These are phyloP conservation scores for Lichenothelia convexa DNA, from an alignment of 495 filamentous ascomycete genomes.

Conservation along the genomic window DNA sequence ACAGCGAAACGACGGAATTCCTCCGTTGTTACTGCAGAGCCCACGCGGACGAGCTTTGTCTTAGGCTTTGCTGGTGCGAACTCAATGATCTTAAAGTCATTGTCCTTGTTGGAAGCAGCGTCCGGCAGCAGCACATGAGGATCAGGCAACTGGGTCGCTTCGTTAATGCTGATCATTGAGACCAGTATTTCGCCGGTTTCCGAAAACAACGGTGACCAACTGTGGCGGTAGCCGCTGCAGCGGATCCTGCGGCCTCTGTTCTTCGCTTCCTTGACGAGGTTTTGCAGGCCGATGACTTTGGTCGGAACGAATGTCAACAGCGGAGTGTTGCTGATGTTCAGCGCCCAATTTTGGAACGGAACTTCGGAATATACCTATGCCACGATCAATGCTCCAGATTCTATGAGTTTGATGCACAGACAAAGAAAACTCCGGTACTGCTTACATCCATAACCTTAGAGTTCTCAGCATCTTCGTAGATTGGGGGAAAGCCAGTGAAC, in stretches of 20 bases:
- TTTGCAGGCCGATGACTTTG: slow-evolving; percentile 27
- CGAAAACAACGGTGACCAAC: slow-evolving; percentile 27
- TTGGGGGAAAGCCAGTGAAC: slow-evolving; percentile 8
- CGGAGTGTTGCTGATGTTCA: slow-evolving; percentile 27
- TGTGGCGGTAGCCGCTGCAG: slow-evolving; percentile 30
- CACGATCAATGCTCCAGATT: not conserved
- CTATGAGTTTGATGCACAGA: not conserved
- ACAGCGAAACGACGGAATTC: slow-evolving; percentile 31
- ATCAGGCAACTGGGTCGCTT: slow-evolving; percentile 24
- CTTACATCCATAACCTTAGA: slow-evolving; percentile 12
- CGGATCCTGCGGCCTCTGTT: slow-evolving; percentile 24
- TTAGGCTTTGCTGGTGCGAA: no score
- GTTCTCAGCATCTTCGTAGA: slow-evolving; percentile 9
- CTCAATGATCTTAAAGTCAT: slow-evolving; percentile 23
- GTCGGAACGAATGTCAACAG: slow-evolving; percentile 28
- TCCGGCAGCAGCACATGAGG: slow-evolving; percentile 18
- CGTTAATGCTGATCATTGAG: slow-evolving; percentile 26
- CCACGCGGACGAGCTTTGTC: slow-evolving; percentile 24
- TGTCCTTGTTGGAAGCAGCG: slow-evolving; percentile 12
- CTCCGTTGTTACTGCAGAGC: slow-evolving; percentile 30
- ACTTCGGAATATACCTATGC: slow-evolving; percentile 12
- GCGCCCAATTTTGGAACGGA: slow-evolving; percentile 33
- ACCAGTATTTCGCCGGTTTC: slow-evolving; percentile 31
- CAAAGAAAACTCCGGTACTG: no score
- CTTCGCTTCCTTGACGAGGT: slow-evolving; percentile 25